Conservation (phyloP, 129 eudicot genomes). For the Heracleum sosnowskyi region DNA sequence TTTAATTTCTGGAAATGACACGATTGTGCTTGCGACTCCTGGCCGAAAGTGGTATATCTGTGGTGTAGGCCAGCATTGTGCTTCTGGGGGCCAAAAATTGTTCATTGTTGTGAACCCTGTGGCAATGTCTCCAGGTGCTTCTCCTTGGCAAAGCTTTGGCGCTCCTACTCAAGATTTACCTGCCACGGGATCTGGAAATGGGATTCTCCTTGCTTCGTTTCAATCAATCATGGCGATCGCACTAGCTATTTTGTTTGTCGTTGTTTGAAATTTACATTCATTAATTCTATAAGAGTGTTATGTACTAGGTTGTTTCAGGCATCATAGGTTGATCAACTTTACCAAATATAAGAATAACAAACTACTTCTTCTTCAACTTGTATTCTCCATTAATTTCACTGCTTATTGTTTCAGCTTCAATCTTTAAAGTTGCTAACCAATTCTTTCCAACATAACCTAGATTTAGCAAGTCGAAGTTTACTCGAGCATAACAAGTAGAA, state of each 20-base stretch:
- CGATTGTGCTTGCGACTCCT: slow-evolving; percentile 11
- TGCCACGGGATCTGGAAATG: slow-evolving; percentile 5
- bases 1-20: slow-evolving; percentile 23
- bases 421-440: neutral
- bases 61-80: slow-evolving; percentile 35
- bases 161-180: slow-evolving; percentile 2
- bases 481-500: neutral
- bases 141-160: slow-evolving; percentile 9
- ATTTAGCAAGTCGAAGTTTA: no score
- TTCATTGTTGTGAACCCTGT: slow-evolving; percentile 4
- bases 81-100: neutral
- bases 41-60: slow-evolving; percentile 37
- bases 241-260: neutral
- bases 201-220: neutral
- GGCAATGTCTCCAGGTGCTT: slow-evolving; percentile 1
- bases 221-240: neutral
- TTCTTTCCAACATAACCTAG: neutral
- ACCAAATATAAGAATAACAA: neutral
- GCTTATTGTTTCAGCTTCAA: no score
- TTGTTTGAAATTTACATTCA: neutral
- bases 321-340: neutral
- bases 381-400: neutral
- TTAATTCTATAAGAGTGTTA: neutral
- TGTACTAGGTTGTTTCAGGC: neutral
- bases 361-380: neutral